Conservation (phyloP, 2,329 filamentous ascomycete genomes). For the Dendryphion nanum region DNA sequence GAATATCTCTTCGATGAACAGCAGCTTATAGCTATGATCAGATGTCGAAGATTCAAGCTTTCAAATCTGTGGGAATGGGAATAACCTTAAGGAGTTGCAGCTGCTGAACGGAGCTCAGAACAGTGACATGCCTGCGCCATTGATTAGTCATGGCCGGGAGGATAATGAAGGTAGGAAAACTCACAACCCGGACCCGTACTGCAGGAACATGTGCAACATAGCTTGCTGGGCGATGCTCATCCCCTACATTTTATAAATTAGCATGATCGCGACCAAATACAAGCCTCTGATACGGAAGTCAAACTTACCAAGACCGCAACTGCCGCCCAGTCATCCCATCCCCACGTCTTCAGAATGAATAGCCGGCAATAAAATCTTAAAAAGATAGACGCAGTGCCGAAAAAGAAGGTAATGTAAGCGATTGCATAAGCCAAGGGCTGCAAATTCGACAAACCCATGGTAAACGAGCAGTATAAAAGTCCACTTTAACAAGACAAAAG, state of each 20-base stretch:
- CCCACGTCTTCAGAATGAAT: slow-evolving; percentile 14
- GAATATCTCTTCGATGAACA: slow-evolving; percentile 33
- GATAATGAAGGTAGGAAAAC: slow-evolving; percentile 3
- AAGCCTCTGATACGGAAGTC: no score
- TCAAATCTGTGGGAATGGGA: no score
- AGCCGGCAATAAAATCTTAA: slow-evolving; percentile 16
- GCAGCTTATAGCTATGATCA: no score
- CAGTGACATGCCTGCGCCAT: no score
- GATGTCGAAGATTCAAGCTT: no score
- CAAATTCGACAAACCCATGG: slow-evolving; percentile 13
- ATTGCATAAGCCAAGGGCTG: slow-evolving; percentile 20
- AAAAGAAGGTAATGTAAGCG: slow-evolving; percentile 13
- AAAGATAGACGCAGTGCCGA: slow-evolving; percentile 14
- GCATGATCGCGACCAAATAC: no score
- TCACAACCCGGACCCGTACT: slow-evolving; percentile 20
- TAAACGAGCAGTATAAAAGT: no score
- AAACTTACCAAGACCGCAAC: slow-evolving; percentile 11
- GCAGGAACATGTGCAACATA: slow-evolving; percentile 21
- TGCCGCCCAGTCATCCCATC: slow-evolving; percentile 17
- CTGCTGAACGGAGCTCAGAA: no score
- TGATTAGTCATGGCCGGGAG: no score
- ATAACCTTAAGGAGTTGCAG: no score
- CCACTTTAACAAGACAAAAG: no score
- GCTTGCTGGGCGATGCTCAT: slow-evolving; percentile 17
- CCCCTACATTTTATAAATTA: no score